Conservation (phyloP, 2,329 filamentous ascomycete species). For the Epichloe glyceriae region DNA sequence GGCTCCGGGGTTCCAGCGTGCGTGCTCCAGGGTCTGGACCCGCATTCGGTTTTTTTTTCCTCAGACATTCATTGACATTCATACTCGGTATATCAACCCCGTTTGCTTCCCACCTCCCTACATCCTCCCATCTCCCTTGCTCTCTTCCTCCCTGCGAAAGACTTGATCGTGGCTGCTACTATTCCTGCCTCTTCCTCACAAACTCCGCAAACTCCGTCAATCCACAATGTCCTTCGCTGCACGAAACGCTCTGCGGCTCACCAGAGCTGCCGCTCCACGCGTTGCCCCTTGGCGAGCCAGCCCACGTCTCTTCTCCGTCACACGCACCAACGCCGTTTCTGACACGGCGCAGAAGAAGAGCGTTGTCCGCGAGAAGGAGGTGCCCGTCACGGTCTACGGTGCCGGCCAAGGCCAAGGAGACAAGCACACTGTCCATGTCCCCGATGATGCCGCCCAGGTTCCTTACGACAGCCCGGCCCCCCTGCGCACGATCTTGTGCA, state of each 20-base stretch:
- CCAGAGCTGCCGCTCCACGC: constrained; percentile 18
- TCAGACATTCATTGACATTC: not conserved
- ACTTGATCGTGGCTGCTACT: no score
- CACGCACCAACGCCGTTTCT: constrained; percentile 18
- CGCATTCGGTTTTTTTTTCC: not conserved
- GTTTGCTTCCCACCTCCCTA: not conserved
- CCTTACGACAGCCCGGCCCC: constrained; percentile 27
- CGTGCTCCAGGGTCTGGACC: not conserved
- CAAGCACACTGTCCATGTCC: constrained; percentile 43
- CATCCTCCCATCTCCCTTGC: not conserved
- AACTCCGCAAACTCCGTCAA: not conserved
- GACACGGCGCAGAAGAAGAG: constrained; percentile 34
- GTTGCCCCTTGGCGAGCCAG: constrained; percentile 13
- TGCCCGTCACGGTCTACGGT: constrained; percentile 42
- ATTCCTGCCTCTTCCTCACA: not conserved
- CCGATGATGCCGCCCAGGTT: constrained; percentile 27
- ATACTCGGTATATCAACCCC: not conserved
- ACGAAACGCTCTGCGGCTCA: constrained; percentile 22
- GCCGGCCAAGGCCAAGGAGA: constrained; percentile 36
- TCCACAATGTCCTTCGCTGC: constrained; percentile 23
- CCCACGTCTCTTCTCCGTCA: constrained; percentile 21
- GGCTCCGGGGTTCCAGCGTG: not conserved
- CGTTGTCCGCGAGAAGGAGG: constrained; percentile 42
- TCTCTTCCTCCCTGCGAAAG: not conserved
- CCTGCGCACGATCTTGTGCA: constrained; percentile 34